Evolutionary conservation across 2,329 filamentous ascomycete species (phyloP).

Genomic region (Bisporella sp.): DNA sequence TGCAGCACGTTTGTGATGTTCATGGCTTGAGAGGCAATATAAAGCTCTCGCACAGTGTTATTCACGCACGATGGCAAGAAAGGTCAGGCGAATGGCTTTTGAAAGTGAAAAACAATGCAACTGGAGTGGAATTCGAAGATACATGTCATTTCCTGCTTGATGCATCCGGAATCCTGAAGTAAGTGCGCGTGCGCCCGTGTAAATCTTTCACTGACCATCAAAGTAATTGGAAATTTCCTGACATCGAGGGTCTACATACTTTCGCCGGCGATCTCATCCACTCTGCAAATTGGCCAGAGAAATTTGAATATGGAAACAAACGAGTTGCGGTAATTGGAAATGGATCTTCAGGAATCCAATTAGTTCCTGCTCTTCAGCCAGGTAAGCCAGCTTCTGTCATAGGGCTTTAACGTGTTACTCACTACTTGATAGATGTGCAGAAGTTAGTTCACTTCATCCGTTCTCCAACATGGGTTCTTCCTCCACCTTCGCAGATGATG

Average conservation of each 20-base stretch:
- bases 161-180: slow-evolving; percentile 47
- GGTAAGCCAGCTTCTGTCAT: slow-evolving; percentile 1
- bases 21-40: slow-evolving; percentile 36
- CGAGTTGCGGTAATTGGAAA: slow-evolving; percentile 42
- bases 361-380: slow-evolving; percentile 37
- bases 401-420: background rate
- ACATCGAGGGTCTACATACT: slow-evolving; percentile 45
- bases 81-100: slow-evolving; percentile 5
- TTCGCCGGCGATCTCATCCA: slow-evolving; percentile 46
- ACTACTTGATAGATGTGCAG: slow-evolving; percentile 24
- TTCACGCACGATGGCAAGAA: slow-evolving; percentile 18
- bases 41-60: slow-evolving; percentile 36
- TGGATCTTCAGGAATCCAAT: slow-evolving; percentile 45
- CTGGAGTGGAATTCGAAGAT: slow-evolving; percentile 35
- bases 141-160: slow-evolving; percentile 42
- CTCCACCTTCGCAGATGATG: slow-evolving; percentile 31
- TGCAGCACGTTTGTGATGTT: slow-evolving; percentile 40
- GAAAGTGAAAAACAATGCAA: slow-evolving; percentile 16
- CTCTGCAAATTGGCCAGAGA: slow-evolving; percentile 52
- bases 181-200: slow-evolving; percentile 16
- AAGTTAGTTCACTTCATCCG: slow-evolving; percentile 37
- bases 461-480: slow-evolving; percentile 37
- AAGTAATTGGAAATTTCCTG: slow-evolving; percentile 51
- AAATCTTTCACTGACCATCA: background rate
- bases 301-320: slow-evolving; percentile 38